A percentile compares a stretch with the other conserved stretches of the same genome.
These are phyloP conservation scores for Coleophoma crateriformis DNA, from an alignment of 2,329 filamentous ascomycete genomes.

Conservation along the genomic window DNA sequence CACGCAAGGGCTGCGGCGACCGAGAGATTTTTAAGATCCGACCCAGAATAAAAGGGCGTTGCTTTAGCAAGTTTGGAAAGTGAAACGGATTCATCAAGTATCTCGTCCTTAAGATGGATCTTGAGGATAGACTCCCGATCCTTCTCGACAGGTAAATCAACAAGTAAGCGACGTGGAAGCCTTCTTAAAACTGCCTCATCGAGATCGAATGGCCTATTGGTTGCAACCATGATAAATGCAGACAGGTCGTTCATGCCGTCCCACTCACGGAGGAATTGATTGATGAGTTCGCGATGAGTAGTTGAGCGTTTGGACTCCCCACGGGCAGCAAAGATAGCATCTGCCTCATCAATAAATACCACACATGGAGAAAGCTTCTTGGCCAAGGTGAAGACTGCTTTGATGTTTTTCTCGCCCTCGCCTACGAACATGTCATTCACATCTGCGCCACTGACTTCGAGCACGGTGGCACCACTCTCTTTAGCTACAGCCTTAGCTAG, in stretches of 20 bases:
- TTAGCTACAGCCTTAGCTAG: slow-evolving; percentile 65
- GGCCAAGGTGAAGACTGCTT: slow-evolving; percentile 84
- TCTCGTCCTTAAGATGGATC: slow-evolving; percentile 67
- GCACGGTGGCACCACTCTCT: slow-evolving; percentile 64
- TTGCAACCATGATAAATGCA: slow-evolving; percentile 97
- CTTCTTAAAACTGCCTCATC: slow-evolving; percentile 82
- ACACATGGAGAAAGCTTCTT: slow-evolving; percentile 89
- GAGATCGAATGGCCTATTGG: slow-evolving; percentile 90
- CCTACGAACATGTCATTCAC: slow-evolving; percentile 97
- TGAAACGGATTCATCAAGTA: slow-evolving; percentile 53
- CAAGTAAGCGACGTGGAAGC: slow-evolving; percentile 64
- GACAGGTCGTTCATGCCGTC: slow-evolving; percentile 79
- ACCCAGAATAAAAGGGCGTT: slow-evolving; percentile 76
- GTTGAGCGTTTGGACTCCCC: slow-evolving; percentile 59
- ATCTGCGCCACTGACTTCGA: slow-evolving; percentile 85
- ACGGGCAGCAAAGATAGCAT: slow-evolving; percentile 81
- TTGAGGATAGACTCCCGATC: slow-evolving; percentile 65
- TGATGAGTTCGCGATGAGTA: slow-evolving; percentile 79
- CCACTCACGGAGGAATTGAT: slow-evolving; percentile 96
- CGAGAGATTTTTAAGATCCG: slow-evolving; percentile 76
- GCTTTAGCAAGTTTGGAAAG: slow-evolving; percentile 57
- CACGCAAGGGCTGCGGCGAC: slow-evolving; percentile 76
- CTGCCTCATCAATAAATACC: slow-evolving; percentile 95
- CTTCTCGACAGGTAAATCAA: slow-evolving; percentile 63
- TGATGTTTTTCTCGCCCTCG: slow-evolving; percentile 93